Base-by-base conservation (phyloP, 2,329 filamentous ascomycete species). In the Chaetomium sp. region DNA sequence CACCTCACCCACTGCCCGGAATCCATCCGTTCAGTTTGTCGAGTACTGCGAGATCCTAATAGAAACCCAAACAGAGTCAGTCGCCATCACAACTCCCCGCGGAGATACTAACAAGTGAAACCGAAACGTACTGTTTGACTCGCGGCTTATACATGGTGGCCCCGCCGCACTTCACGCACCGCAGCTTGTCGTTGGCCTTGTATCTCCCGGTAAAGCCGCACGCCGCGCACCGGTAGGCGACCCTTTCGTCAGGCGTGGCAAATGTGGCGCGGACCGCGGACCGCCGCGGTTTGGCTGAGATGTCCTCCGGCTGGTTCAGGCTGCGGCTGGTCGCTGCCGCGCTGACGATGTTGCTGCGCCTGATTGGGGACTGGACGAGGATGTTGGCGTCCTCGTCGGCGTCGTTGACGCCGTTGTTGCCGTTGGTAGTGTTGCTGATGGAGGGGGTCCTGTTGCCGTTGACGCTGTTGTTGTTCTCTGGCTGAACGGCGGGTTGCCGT, bases 121-220 rank as follows among this genome's bases (percentile, higher is more conserved):
- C 23, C 12, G 9, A 29, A 57, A 59, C 55, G 4, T 53, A 65
- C 64, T 9, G 21, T 31, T 60, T 66, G 5, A 29, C 19, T 25
- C 57, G n/a, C 27, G 35, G 27, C 57, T 66, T 66, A 12, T n/a
- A 21, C 57, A 66, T 54, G 9, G 31, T 59, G 53, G 23, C 25
- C 5, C 61, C n/a, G 19, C 61, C 65, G 38, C 65, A 66, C 9
- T 42, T 54, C 1, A 19, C 1, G 50, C 65, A 66, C 12, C 65
- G 60, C 33, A 61, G 23, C 45, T 9, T 31, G n/a, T 66, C 61
- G 47, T 64, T 59, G 27, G 61, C 23, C 21, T 19, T 19, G 49
- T 61, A 63, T 1, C 61, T 54, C 1, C 19, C 9, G 2, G 9
- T 23, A 4, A 8, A 2, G n/a, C 45, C 56, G 25, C 65, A 66